Conservation (phyloP, 306 rosid genomes). For the Quillaja saponaria region DNA sequence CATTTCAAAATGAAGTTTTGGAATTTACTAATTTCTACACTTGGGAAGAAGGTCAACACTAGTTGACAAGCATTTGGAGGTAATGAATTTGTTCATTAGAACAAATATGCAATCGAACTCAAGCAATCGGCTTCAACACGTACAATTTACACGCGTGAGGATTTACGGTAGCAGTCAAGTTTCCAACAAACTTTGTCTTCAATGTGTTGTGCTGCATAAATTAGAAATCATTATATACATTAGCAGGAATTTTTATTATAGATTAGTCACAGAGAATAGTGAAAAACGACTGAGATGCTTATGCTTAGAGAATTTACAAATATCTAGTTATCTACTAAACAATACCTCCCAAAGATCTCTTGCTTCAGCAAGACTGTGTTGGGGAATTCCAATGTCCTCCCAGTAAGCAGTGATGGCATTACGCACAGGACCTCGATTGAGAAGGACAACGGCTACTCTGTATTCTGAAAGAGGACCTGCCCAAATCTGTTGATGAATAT, state of each 20-base stretch:
- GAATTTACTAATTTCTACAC: no score
- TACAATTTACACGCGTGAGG: slow-evolving; percentile 76
- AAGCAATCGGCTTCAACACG: slow-evolving; percentile 68
- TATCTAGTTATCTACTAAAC: not conserved
- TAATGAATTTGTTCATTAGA: no score
- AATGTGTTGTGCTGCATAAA: slow-evolving; percentile 74
- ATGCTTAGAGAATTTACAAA: not conserved
- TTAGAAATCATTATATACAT: slow-evolving; percentile 1
- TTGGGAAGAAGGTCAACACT: no score
- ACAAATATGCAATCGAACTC: not conserved
- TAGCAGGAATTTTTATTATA: not conserved
- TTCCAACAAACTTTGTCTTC: slow-evolving; percentile 50
- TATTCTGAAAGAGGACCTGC: slow-evolving; percentile 87
- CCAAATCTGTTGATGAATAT: slow-evolving; percentile 63
- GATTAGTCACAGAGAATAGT: not conserved
- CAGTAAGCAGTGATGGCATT: slow-evolving; percentile 54
- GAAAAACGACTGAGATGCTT: not conserved
- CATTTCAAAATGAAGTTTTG: no score
- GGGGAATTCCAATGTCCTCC: slow-evolving; percentile 90
- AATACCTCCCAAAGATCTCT: slow-evolving; percentile 94
- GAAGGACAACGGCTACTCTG: slow-evolving; percentile 64
- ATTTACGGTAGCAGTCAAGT: slow-evolving; percentile 58
- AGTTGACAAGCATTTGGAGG: no score
- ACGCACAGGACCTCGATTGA: slow-evolving; percentile 57
- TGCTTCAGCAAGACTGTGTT: slow-evolving; percentile 54